phyloP scores from a whole-genome alignment of 2,329 filamentous ascomycete species.

The Rutstroemia sydowiana region DNA sequence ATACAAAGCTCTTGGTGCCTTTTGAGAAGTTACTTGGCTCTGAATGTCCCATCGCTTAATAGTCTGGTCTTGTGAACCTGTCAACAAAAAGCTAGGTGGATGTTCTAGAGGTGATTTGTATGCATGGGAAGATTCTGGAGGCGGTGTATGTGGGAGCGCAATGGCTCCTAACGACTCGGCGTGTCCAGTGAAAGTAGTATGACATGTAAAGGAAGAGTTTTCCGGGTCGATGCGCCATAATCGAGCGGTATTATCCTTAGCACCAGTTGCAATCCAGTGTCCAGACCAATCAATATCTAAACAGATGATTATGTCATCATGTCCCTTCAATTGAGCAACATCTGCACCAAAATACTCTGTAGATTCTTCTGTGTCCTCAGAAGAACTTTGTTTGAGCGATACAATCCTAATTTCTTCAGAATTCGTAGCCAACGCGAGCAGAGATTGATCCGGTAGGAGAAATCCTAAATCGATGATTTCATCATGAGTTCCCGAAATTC shows the following conservation, averaged over 20 bases:
- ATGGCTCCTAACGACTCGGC: constrained; percentile 91
- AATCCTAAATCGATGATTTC: constrained; percentile 95
- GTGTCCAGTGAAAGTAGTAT: constrained; percentile 79
- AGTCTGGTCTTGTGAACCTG: constrained; percentile 91
- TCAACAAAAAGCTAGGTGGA: constrained; percentile 78
- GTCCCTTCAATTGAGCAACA: constrained; percentile 75
- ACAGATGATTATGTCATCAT: constrained; percentile 92
- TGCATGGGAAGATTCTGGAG: constrained; percentile 61
- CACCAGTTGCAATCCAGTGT: constrained; percentile 90
- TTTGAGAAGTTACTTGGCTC: constrained; percentile 39
- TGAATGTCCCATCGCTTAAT: constrained; percentile 86
- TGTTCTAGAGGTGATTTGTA: constrained; percentile 67
- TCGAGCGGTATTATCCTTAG: constrained; percentile 92
- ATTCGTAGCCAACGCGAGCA: constrained; percentile 89
- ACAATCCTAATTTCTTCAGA: constrained; percentile 88
- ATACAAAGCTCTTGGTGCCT: constrained; percentile 61
- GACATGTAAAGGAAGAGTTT: constrained; percentile 69
- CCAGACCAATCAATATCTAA: constrained; percentile 95
- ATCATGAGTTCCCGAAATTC: constrained; percentile 93
- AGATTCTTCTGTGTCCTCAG: constrained; percentile 23
- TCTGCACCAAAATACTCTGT: constrained; percentile 79
- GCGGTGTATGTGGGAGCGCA: constrained; percentile 64
- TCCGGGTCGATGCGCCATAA: constrained; percentile 80
- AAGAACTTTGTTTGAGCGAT: constrained; percentile 46
- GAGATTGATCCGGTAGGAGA: constrained; percentile 68